These are phyloP conservation scores for Microglena sp. DNA, from an alignment of 139 green algal genomes.

Conservation along the genomic window DNA sequence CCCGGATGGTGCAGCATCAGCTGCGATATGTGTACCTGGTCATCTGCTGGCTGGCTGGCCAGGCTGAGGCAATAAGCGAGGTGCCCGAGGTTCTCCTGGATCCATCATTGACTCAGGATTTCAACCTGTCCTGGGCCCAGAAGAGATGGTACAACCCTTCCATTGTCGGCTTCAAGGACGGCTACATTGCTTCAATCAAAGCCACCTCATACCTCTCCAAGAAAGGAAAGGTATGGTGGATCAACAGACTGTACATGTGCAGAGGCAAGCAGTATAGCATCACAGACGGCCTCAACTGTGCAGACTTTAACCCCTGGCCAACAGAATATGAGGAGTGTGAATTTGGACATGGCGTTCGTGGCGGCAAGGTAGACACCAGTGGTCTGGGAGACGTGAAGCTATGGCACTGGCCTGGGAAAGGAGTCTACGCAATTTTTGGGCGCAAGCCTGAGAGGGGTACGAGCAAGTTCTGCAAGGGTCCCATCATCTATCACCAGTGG, in stretches of 20 bases:
- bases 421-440: slow-evolving; percentile 30
- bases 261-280: slow-evolving; percentile 1
- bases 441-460: slow-evolving; percentile 17
- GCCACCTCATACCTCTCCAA: slow-evolving; percentile 1
- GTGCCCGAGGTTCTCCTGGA: too few relatives aligned
- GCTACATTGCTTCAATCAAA: slow-evolving; percentile 22
- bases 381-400: slow-evolving; percentile 30
- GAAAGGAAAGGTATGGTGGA: slow-evolving; percentile 21
- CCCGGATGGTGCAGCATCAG: too few relatives aligned
- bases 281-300: neutral
- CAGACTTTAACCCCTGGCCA: slow-evolving; percentile 21
- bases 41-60: too few relatives aligned
- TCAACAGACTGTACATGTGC: slow-evolving; percentile 29
- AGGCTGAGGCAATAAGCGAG: too few relatives aligned
- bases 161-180: slow-evolving; percentile 14
- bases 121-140: too few relatives aligned
- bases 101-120: too few relatives aligned
- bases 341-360: slow-evolving; percentile 17
- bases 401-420: slow-evolving; percentile 26
- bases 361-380: slow-evolving; percentile 19
- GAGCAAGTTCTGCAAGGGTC: slow-evolving; percentile 8
- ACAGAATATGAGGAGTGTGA: slow-evolving; percentile 22
- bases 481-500: slow-evolving; percentile 31
- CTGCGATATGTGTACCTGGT: too few relatives aligned
- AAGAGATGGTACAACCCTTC: slow-evolving; percentile 33